phyloP scores from a whole-genome alignment of 2,329 filamentous ascomycete species.

The Mollisiaceae sp. region DNA sequence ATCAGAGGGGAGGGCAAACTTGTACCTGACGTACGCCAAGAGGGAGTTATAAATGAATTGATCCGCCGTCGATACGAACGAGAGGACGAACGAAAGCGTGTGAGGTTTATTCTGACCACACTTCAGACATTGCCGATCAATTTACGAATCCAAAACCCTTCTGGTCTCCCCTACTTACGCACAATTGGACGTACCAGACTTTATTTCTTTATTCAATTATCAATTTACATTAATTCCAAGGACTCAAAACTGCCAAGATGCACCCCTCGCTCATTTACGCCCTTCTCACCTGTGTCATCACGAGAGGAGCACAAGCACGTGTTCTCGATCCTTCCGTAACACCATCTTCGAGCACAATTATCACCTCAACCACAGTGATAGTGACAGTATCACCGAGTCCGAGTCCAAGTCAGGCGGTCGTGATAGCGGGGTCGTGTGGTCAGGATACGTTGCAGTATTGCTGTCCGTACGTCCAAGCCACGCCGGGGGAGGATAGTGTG shows the following conservation, averaged over 20 bases:
- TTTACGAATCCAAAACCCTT: too few species aligned
- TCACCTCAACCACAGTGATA: neutral
- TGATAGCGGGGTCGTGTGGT: constrained; percentile 1
- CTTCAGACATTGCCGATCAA: neutral
- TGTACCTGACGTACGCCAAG: constrained; percentile 3
- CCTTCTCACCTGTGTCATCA: neutral
- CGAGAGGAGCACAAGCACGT: neutral
- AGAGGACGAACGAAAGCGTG: neutral
- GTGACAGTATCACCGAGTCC: neutral
- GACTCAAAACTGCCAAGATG: neutral
- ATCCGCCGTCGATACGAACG: neutral
- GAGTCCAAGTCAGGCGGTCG: neutral
- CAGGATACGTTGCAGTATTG: constrained; percentile 2
- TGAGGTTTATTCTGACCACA: neutral
- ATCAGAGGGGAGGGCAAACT: too few species aligned
- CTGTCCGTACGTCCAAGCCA: neutral
- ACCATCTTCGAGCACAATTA: neutral
- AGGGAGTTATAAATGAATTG: constrained; percentile 1
- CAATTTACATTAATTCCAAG: too few species aligned
- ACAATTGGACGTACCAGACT: too few species aligned
- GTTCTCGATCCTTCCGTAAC: neutral
- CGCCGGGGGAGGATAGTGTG: too few species aligned
- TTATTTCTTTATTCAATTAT: neutral
- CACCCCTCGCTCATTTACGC: neutral
- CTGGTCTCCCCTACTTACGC: too few species aligned